Evolutionary conservation across 768 basidiomycete species (phyloP).

Genomic region (Boletellus ananas): DNA sequence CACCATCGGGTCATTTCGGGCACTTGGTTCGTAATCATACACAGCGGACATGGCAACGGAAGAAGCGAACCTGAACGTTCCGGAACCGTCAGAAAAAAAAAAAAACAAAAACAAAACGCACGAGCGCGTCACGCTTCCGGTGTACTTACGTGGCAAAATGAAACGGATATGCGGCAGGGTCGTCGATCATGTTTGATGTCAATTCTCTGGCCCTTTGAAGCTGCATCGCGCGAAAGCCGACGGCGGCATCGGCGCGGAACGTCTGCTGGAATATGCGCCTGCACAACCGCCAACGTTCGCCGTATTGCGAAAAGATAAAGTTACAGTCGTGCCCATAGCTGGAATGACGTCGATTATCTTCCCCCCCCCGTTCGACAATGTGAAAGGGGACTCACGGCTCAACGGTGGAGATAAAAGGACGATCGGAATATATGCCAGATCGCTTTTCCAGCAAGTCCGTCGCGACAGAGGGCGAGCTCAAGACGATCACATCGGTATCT

Average conservation of each 20-base stretch:
- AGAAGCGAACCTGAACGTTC: neutral
- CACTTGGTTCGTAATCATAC: neutral
- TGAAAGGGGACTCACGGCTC: neutral
- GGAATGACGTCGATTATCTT: neutral
- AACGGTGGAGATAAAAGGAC: neutral
- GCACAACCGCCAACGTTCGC: neutral
- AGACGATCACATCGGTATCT: neutral
- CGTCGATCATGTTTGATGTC: neutral
- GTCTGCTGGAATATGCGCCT: neutral
- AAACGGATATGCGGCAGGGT: neutral
- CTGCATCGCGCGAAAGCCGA: neutral
- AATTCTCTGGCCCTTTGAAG: neutral
- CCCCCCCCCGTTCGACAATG: neutral
- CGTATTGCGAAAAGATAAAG: neutral
- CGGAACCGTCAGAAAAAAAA: neutral
- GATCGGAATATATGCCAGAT: slow-evolving; percentile 2
- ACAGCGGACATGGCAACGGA: neutral
- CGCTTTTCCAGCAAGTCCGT: neutral
- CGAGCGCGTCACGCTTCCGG: neutral
- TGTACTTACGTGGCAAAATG: neutral
- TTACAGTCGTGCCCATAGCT: neutral
- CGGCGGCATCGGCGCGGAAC: neutral
- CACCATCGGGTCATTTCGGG: neutral
- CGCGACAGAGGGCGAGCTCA: neutral
- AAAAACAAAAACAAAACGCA: neutral